Evolutionary conservation across 768 basidiomycete species (phyloP).

Genomic region (Psilocybe subaeruginosa): DNA sequence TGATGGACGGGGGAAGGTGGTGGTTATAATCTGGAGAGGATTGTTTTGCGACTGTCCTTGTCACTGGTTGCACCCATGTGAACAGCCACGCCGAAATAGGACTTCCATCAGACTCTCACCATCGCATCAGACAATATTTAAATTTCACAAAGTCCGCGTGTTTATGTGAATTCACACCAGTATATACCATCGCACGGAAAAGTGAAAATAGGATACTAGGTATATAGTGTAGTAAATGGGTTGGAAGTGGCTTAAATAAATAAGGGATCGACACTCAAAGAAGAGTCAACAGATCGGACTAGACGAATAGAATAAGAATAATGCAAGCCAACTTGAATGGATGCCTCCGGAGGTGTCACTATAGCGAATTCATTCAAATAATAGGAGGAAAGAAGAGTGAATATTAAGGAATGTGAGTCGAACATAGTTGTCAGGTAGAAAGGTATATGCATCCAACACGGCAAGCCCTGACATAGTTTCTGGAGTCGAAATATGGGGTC

Average conservation of each 20-base stretch:
- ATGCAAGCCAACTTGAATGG: constrained; percentile 13
- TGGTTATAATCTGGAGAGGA: constrained; percentile 29
- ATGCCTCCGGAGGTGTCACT: constrained; percentile 20
- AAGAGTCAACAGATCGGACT: constrained; percentile 1
- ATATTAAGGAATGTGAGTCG: constrained; percentile 23
- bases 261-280: not conserved
- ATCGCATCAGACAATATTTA: constrained; percentile 16
- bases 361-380: constrained; percentile 17
- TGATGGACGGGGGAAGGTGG: constrained; percentile 19
- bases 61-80: constrained; percentile 23
- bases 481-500: constrained; percentile 1
- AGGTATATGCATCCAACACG: constrained; percentile 21
- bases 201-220: constrained; percentile 15
- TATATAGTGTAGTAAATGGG: constrained; percentile 13
- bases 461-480: constrained; percentile 3
- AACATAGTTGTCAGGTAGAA: constrained; percentile 19
- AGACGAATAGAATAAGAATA: constrained; percentile 5
- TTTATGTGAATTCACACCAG: constrained; percentile 17
- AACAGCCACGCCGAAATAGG: constrained; percentile 15
- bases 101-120: constrained; percentile 21
- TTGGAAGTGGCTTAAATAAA: not conserved
- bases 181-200: constrained; percentile 2
- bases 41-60: constrained; percentile 29
- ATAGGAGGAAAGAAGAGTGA: constrained; percentile 11
- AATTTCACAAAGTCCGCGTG: constrained; percentile 14